phyloP scores from a whole-genome alignment of 208 protist genomes.

The Histomonas meleagridis region DNA sequence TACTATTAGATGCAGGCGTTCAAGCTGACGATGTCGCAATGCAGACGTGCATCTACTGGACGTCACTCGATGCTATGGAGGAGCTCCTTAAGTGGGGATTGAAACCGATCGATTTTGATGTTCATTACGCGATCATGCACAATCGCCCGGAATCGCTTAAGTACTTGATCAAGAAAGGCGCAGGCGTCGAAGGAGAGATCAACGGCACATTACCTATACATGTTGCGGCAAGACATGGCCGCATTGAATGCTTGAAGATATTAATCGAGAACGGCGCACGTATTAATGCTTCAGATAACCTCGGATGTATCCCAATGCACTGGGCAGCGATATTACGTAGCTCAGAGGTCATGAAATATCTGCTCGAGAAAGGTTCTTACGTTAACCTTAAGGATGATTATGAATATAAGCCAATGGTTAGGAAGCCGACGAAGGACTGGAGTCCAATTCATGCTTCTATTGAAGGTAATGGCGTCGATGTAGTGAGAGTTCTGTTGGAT shows the following conservation, averaged over 20 bases:
- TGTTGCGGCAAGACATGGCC: not conserved
- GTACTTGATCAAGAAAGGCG: not conserved
- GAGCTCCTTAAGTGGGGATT: not conserved
- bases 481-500: not conserved
- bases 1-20: not conserved
- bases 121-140: slow-evolving; percentile 22
- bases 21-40: not conserved
- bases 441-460: not conserved
- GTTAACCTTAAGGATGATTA: not conserved
- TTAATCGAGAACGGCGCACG: not conserved
- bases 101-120: not conserved
- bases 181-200: not conserved
- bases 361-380: not conserved
- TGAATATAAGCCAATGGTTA: not conserved
- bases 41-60: slow-evolving; percentile 33
- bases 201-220: not conserved
- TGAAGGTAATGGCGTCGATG: not conserved
- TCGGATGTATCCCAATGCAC: slow-evolving; percentile 1
- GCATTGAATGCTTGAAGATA: not conserved
- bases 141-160: not conserved
- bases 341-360: not conserved
- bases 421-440: not conserved
- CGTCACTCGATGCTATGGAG: not conserved
- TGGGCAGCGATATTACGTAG: not conserved
- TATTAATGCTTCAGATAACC: not conserved